Conservation (phyloP, 1,284 basidiomycete species). For the Hypsizygus ulmarius region DNA sequence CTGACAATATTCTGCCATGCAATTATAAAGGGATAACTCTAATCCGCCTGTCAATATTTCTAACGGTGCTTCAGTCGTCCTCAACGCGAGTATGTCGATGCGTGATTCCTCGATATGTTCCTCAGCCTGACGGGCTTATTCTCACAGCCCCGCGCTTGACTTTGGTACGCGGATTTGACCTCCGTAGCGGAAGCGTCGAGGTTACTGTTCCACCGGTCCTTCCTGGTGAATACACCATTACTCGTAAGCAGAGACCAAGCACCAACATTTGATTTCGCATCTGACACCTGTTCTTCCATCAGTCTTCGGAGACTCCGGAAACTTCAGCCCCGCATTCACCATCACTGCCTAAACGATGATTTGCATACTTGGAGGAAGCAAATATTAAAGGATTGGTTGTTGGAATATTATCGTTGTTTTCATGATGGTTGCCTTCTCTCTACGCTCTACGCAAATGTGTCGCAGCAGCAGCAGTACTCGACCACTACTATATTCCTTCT, state of each 20-base stretch:
- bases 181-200: slow-evolving; percentile 24
- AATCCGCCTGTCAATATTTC: slow-evolving; percentile 28
- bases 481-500: no score
- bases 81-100: slow-evolving; percentile 22
- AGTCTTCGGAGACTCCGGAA: slow-evolving; percentile 35
- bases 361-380: no score
- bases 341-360: no score
- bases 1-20: neutral
- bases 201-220: slow-evolving; percentile 23
- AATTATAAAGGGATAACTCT: slow-evolving; percentile 22
- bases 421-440: no score
- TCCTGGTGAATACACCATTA: slow-evolving; percentile 25
- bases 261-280: neutral
- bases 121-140: neutral
- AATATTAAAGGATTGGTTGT: no score
- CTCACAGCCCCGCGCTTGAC: neutral
- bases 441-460: no score
- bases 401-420: no score
- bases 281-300: neutral
- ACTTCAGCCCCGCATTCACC: slow-evolving; percentile 26
- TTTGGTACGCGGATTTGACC: slow-evolving; percentile 22
- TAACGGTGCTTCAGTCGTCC: slow-evolving; percentile 25
- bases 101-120: neutral
- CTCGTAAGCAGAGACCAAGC: slow-evolving; percentile 20
- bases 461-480: no score